Conservation (phyloP, 257 asterid genomes). For the Solanum etuberosum region DNA sequence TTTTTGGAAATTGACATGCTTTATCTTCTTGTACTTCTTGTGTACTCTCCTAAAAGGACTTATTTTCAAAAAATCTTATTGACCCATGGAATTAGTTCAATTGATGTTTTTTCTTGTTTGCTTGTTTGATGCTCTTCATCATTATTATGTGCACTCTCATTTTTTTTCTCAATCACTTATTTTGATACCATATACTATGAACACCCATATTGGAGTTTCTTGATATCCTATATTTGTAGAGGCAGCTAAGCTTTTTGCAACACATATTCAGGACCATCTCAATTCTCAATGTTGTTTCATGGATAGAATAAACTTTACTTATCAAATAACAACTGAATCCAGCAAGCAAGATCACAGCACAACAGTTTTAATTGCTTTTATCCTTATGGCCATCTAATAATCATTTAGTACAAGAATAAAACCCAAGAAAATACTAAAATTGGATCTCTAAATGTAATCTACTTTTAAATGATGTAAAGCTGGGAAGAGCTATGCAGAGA, state of each 20-base stretch:
- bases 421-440: background rate
- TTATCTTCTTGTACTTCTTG: background rate
- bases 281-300: background rate
- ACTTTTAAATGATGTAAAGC: background rate
- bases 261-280: background rate
- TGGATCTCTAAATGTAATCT: background rate
- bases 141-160: background rate
- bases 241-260: background rate
- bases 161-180: background rate
- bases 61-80: background rate
- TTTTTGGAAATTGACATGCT: background rate
- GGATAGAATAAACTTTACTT: background rate
- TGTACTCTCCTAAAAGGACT: background rate
- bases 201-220: background rate
- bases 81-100: background rate
- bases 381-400: background rate
- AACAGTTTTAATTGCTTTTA: background rate
- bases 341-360: background rate
- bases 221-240: background rate
- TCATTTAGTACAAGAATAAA: background rate
- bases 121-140: background rate
- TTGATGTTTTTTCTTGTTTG: background rate
- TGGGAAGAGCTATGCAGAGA: background rate
- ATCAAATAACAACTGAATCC: background rate
- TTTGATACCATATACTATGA: background rate